Base-by-base conservation (phyloP, 106 monocot genomes). In the Apostasia ramifera region DNA sequence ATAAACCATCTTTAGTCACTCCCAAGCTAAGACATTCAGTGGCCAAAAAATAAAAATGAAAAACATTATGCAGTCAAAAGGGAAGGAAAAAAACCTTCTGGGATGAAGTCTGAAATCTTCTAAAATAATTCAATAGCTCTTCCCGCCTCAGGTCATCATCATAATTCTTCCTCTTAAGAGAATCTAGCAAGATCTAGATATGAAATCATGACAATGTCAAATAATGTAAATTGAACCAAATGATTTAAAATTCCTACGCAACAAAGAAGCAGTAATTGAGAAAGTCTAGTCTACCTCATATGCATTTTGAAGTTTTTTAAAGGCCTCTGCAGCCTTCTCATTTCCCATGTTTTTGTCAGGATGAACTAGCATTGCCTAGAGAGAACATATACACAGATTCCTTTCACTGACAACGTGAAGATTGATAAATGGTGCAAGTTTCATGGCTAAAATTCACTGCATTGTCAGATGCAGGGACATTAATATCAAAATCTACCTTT, bases 291-390 rank as follows among this genome's bases (percentile, higher is more conserved):
- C 40, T 58, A 92, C 97, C 86, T 97, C 97, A 74, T 97, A 97
- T 68, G 92, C 92, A 89, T 97, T 97, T 89, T 97, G 97, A 81
- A 97, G 86, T 66, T 92, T 97, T 68, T 97, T 97, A 73, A 97
- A 97, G 74, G 97, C 92, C 50, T 97, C 97, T 48, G 80, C 92
- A 54, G 95, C 95, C 74, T 89, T 89, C 69, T 97, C 92, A 63
- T 97, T 92, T 7, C 95, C 92, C 88, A 89, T 92, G 54, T 94
- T 94, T 72, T 94, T 94, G 77, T 94, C 94, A 62, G 94, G 94
- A 80, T 94, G 94, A 43, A 94, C 92, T 44, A 97, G 68, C 92
- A 97, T 97, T 77, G 95, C 95, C 95, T 97, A 67, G 37, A 66
- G 56, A 80, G 59, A 2, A 54, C 56, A 74, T 40, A 65, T 67